Base-by-base conservation (phyloP, 1,139 yeast genomes). In the Candida dubliniensis region DNA sequence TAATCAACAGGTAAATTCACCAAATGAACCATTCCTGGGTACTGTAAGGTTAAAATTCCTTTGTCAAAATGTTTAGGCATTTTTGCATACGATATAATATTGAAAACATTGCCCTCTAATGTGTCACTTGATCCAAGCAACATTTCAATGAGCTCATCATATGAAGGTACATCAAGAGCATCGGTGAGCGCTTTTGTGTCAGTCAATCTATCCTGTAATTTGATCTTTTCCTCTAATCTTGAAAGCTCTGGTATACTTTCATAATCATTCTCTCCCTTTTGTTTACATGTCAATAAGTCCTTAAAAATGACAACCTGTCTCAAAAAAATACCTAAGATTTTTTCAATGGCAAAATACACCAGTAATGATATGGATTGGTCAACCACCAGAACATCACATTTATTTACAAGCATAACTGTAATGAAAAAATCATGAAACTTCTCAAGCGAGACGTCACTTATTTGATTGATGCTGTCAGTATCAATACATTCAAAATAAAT, bases 11-110 rank as follows among this genome's bases (percentile, higher is more conserved):
- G 77, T 30, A 74, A 52, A 23, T 61, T 64, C 14, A 69, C 61
- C n/a, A 77, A 65, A 47, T 69, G 69, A 2, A 72, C 61, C 2
- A 62, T 58, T 5, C 72, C 74, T 1, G 77, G 77, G 46, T 58
- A 73, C 11, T 66, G 71, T 24, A 71, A 53, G 1, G 61, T 42
- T 26, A 66, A 55, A 7, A 65, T 56, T 6, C 67, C 71, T 1
- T 48, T 27, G 12, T 55, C 59, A 31, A 50, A 39, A 43, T 57
- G 53, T 37, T 55, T 53, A 1, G 66, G 66, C 37, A 67, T 61
- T 48, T 61, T 64, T 12, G 68, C 61, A 47, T 58, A 49, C 24
- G 60, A 42, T 3, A 63, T 57, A 34, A 56, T 56, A 37, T 66
- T 64, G 49, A 58, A 59, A 2, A 61, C 52, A 27, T 55, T 54